Evolutionary conservation across 116 monocot genomes (phyloP).

Genomic region (Dioscorea cayenensis): DNA sequence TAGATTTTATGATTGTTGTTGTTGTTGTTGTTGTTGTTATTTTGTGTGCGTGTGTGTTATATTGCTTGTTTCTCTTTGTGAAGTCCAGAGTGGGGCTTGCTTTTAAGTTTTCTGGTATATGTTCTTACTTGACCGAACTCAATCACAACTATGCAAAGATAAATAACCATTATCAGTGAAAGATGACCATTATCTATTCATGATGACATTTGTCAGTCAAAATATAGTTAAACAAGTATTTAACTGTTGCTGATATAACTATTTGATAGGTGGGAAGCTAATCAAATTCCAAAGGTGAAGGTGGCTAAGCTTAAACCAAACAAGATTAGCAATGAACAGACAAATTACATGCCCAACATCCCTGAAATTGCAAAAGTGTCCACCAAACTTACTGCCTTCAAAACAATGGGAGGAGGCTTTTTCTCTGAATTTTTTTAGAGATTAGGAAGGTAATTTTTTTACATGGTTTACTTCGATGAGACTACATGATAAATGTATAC

Average conservation of each 20-base stretch:
- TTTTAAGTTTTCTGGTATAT: too few species aligned
- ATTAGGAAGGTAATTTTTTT: constrained; percentile 44
- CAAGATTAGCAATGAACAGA: constrained; percentile 50
- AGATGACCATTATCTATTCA: not conserved
- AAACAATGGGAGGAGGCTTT: constrained; percentile 73
- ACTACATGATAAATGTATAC: not conserved
- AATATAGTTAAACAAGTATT: not conserved
- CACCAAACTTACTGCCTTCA: constrained; percentile 48
- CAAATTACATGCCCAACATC: constrained; percentile 89
- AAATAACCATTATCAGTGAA: too few species aligned
- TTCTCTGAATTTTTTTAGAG: constrained; percentile 67
- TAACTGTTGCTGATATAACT: not conserved
- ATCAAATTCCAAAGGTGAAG: constrained; percentile 77
- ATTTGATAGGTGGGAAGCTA: constrained; percentile 79
- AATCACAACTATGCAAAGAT: too few species aligned
- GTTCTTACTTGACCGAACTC: too few species aligned
- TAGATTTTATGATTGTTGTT: too few species aligned
- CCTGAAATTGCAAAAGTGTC: constrained; percentile 71
- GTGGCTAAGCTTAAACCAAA: constrained; percentile 46
- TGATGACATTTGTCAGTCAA: not conserved
- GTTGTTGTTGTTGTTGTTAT: too few species aligned
- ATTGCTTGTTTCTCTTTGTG: not conserved
- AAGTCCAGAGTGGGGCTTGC: too few species aligned
- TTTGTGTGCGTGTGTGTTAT: not conserved
- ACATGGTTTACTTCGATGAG: not conserved